Base-by-base conservation (phyloP, 116 monocot species). In the Zostera marina region DNA sequence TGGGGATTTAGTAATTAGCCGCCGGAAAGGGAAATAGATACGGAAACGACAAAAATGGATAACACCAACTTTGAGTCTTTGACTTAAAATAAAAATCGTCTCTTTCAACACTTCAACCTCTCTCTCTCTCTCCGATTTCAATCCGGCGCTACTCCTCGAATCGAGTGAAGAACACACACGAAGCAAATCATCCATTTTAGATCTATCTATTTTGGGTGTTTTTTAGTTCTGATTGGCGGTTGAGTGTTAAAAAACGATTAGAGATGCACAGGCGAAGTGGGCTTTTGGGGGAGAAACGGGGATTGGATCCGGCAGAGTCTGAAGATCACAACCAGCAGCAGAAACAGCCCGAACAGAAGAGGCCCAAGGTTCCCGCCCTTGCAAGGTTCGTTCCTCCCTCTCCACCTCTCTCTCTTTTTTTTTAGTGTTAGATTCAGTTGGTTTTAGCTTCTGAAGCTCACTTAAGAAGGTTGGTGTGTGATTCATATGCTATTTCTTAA, bases 291-390 rank as follows among this genome's bases (percentile, higher is more conserved):
- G 59, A 59, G 22, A 87, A 79, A 73, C 70, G 87, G 44, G 76
- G 67, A 12, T 56, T 87, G 56, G 81, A 79, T 42, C 59, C 62
- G 22, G 56, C 45, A 11, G 86, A 75, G 22, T 58, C 44, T 7
- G 81, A 77, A 32, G 80, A 72, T 3, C 20, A 22, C 41, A 15
- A 41, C 7, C 68, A 71, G 16, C 5, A 47, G 44, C 68, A 71
- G 16, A 9, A 47, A 45, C 68, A 72, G 15, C 76, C 49, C 22
- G 73, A 78, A 62, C 43, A 68, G 22, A 81, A 87, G 71, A 69
- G 79, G 43, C 76, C 45, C 49, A 81, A 69, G 45, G 79, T 72
- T 48, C 87, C 87, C 7, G 82, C 82, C 11, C 82, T 87, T 39
- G 87, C 87, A 44, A 87, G 87, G 87, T 85, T 22, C 16, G 43